These are phyloP conservation scores for Casuarina glauca DNA, from an alignment of 306 rosid genomes.

Conservation along the genomic window DNA sequence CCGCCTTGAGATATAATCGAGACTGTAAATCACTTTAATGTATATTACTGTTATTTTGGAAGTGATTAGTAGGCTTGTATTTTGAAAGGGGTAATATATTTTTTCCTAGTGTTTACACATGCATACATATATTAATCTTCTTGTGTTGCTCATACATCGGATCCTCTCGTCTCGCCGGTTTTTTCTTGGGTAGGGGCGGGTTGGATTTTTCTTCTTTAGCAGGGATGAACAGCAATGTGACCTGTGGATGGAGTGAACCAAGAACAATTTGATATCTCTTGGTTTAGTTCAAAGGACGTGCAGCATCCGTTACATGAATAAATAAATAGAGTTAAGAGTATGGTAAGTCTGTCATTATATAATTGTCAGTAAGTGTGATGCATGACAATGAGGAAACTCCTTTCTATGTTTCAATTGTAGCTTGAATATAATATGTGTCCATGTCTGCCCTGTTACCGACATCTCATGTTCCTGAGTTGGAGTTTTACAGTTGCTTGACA, in stretches of 20 bases:
- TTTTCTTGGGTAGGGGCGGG: neutral
- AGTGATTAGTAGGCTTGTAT: conserved; percentile 12
- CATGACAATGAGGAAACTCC: neutral
- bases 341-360: neutral
- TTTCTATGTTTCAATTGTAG: neutral
- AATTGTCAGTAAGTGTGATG: neutral
- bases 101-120: neutral
- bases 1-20: neutral
- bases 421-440: neutral
- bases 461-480: too few species aligned
- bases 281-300: neutral
- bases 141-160: neutral
- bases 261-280: neutral
- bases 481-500: too few species aligned
- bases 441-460: neutral
- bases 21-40: neutral
- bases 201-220: neutral
- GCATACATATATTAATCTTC: neutral
- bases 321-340: neutral
- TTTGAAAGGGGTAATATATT: neutral
- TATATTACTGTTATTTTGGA: neutral
- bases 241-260: neutral
- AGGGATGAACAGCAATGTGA: neutral
- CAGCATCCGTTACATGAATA: neutral
- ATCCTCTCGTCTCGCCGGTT: neutral